Base-by-base conservation (phyloP, 495 filamentous ascomycete species). In the Trichoderma parareesei region DNA sequence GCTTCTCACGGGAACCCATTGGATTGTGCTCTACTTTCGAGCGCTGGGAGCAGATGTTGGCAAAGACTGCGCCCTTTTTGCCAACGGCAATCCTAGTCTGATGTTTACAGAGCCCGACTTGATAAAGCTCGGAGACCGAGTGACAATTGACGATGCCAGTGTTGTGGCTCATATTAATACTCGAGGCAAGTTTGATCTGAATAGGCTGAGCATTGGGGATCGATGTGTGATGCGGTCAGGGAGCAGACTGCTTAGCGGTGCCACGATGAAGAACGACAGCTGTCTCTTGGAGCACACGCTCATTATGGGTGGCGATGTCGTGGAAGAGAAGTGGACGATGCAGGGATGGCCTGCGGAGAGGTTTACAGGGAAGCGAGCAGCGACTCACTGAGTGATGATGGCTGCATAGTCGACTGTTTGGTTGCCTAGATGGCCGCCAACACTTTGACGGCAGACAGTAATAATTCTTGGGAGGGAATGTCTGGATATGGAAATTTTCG, bases 51-150 rank as follows among this genome's bases (percentile, higher is more conserved):
- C 78, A 3, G 71, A 64, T 4, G 77, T 81, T 57, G 78, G 80
- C 10, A 69, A 72, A 20, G 74, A 82, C 68, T 79, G 77, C 49
- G 77, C 77, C 8, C 69, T 81, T 16, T 79, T 80, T 55, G 76
- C 76, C 16, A 77, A 77, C 44, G 78, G 79, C 2, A 65, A 63
- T 2, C 76, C 78, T 27, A 77, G 70, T 53, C 66, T 82, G 27
- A 66, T 77, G 43, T 79, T 82, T 57, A 82, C 80, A 2, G 79
- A 82, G 69, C 80, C 80, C 4, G 80, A 81, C 37, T 71, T 81
- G 37, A 65, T 82, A 1, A 74, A 68, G 0, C 63, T 82, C 8
- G 80, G 79, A 11, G 74, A 81, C 38, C 53, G 79, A 1, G 79
- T 82, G 5, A 68, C 71, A 3, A 76, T 80, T 18, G 79, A 82